Percentiles rank a stretch among this genome's conserved stretches.
These are phyloP conservation scores for Capniomyces stellatus DNA, from an alignment of 371 early-diverging fungal genomes.

Conservation along the genomic window DNA sequence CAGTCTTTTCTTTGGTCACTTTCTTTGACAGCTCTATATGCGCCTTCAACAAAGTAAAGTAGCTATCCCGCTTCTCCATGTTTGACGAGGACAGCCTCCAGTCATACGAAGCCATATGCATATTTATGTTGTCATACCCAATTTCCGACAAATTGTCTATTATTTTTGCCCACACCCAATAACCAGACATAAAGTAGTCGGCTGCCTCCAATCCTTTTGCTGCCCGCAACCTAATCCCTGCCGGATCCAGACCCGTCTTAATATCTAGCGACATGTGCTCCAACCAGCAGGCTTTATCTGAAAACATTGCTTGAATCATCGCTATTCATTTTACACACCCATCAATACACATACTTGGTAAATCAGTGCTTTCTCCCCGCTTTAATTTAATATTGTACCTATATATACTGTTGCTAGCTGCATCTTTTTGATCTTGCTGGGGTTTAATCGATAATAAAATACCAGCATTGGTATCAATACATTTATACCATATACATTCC, in stretches of 20 bases:
- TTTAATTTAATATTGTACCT: too few relatives aligned
- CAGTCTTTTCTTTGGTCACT: conserved; percentile 35
- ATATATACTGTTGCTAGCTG: too few relatives aligned
- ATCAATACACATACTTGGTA: too few relatives aligned
- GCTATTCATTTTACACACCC: too few relatives aligned
- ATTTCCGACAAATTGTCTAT: conserved; percentile 71
- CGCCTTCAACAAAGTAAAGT: conserved; percentile 59
- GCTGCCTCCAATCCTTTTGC: conserved; percentile 83
- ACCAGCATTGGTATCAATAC: too few relatives aligned
- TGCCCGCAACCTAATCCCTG: conserved; percentile 63
- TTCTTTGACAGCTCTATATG: conserved; percentile 47
- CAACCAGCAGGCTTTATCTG: conserved; percentile 78
- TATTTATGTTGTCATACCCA: conserved; percentile 76
- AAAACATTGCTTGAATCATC: conserved; percentile 59
- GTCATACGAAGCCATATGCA: conserved; percentile 80
- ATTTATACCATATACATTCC: too few relatives aligned
- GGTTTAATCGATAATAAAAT: too few relatives aligned
- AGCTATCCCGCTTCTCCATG: conserved; percentile 68
- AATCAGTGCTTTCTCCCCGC: too few relatives aligned
- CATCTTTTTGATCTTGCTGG: too few relatives aligned
- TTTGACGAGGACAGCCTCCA: conserved; percentile 79
- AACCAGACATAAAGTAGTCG: conserved; percentile 84
- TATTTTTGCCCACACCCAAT: conserved; percentile 85
- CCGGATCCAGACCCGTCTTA: conserved; percentile 73
- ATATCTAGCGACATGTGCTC: conserved; percentile 65